Evolutionary conservation across 2,329 filamentous ascomycete genomes (phyloP).

Genomic region (Hymenoscyphus fraxineus): DNA sequence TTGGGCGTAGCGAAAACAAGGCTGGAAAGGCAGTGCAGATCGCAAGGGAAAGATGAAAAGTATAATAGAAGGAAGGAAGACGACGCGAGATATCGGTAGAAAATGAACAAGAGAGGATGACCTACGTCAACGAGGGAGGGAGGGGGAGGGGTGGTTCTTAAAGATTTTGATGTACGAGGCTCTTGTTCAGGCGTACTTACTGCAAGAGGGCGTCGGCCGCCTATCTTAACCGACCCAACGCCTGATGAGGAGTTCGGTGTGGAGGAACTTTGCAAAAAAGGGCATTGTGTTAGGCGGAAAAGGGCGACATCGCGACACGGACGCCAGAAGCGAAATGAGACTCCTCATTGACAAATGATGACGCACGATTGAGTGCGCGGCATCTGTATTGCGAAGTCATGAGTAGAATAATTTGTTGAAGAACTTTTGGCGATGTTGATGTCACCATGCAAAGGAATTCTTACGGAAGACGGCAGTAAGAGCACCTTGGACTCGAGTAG

Average conservation of each 20-base stretch:
- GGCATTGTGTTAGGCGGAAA: background rate
- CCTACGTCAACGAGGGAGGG: background rate
- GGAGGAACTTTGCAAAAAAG: background rate
- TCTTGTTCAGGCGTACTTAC: slow-evolving; percentile 8
- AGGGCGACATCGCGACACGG: background rate
- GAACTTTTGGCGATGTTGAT: background rate
- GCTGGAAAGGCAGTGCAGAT: slow-evolving; percentile 5
- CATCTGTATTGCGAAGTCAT: background rate
- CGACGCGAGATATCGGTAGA: background rate
- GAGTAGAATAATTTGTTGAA: background rate
- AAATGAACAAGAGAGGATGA: background rate
- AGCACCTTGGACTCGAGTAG: background rate
- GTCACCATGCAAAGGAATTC: background rate
- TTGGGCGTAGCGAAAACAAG: background rate
- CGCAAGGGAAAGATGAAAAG: background rate
- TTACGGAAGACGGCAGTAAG: background rate
- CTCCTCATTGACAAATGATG: background rate
- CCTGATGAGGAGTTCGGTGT: slow-evolving; percentile 18
- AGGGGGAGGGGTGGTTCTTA: background rate
- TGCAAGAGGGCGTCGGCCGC: slow-evolving; percentile 3
- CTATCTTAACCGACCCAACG: slow-evolving; percentile 15
- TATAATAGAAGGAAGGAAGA: background rate
- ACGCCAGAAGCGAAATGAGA: background rate
- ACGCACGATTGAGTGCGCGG: background rate
- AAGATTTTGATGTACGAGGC: slow-evolving; percentile 1